These are phyloP conservation scores for Termitomyces sp. DNA, from an alignment of 768 basidiomycete species.

Conservation along the genomic window DNA sequence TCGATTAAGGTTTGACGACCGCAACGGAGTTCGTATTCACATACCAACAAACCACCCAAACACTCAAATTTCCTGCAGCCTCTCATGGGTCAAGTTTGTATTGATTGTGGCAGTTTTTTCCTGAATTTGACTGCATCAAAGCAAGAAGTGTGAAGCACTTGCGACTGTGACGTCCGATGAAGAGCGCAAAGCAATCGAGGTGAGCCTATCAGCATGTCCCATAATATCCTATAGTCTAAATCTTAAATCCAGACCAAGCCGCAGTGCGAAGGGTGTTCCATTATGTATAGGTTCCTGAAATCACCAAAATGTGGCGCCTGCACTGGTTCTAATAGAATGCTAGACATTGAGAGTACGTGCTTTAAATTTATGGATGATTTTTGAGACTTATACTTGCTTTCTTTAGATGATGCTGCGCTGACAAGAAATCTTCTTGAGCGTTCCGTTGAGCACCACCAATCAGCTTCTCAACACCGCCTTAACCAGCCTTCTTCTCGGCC, in stretches of 20 bases:
- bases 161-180: neutral
- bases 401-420: neutral
- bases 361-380: too few species aligned
- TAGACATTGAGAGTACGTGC: too few species aligned
- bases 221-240: neutral
- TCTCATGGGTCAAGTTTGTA: neutral
- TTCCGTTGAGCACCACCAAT: neutral
- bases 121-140: neutral
- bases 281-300: neutral
- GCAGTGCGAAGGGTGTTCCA: slow-evolving; percentile 1
- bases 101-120: neutral
- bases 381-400: too few species aligned
- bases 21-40: too few species aligned
- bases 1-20: neutral
- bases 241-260: neutral
- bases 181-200: neutral
- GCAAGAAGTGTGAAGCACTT: neutral
- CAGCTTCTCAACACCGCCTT: slow-evolving; percentile 2
- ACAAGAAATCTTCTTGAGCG: too few species aligned
- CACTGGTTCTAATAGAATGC: too few species aligned
- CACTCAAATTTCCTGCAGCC: neutral
- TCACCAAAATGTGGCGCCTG: neutral
- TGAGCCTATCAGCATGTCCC: neutral
- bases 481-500: neutral
- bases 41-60: neutral